A percentile compares a stretch with the other conserved stretches of the same genome.
Conservation (phyloP, 805 yeast species). For the Spathaspora girioi region DNA sequence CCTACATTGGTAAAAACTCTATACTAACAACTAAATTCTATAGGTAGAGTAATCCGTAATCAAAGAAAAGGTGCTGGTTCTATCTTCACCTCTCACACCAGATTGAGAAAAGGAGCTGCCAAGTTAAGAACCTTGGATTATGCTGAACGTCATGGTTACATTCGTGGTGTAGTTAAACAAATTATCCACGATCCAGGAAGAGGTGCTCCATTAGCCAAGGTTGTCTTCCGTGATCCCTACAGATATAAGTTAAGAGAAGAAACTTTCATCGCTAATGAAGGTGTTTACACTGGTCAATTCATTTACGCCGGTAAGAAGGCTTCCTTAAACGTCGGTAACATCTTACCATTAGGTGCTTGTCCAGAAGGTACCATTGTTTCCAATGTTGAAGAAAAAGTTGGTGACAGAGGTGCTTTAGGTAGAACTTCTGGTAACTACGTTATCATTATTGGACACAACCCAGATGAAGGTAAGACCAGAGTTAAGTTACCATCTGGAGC, state of each 20-base stretch:
- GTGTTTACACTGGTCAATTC: conserved; percentile 99
- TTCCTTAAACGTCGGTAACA: conserved; percentile 93
- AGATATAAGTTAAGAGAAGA: conserved; percentile 96
- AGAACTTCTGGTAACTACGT: conserved; percentile 99
- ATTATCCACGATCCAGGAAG: conserved; percentile 99
- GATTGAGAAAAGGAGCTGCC: conserved; percentile 99
- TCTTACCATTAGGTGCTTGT: conserved; percentile 92
- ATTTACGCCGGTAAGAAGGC: conserved; percentile 99
- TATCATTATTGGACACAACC: conserved; percentile 98
- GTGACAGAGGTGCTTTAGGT: conserved; percentile 99
- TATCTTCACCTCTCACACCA: conserved; percentile 99
- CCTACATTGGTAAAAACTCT: neutral
- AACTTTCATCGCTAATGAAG: conserved; percentile 98
- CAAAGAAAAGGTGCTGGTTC: conserved; percentile 99
- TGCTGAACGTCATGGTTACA: conserved; percentile 99
- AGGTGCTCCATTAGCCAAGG: conserved; percentile 99
- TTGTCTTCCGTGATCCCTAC: conserved; percentile 99
- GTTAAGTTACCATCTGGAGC: conserved; percentile 99
- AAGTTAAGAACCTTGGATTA: conserved; percentile 98
- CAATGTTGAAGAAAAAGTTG: conserved; percentile 97
- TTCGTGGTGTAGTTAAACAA: conserved; percentile 98
- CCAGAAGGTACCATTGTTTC: conserved; percentile 99
- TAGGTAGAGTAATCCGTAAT: conserved; percentile 99
- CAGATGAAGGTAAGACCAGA: conserved; percentile 98
- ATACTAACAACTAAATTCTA: conserved; percentile 12